Evolutionary conservation across 2,329 filamentous ascomycete genomes (phyloP), one percentile per base, ranked within the genome.

Genomic region (Septoria linicola): DNA sequence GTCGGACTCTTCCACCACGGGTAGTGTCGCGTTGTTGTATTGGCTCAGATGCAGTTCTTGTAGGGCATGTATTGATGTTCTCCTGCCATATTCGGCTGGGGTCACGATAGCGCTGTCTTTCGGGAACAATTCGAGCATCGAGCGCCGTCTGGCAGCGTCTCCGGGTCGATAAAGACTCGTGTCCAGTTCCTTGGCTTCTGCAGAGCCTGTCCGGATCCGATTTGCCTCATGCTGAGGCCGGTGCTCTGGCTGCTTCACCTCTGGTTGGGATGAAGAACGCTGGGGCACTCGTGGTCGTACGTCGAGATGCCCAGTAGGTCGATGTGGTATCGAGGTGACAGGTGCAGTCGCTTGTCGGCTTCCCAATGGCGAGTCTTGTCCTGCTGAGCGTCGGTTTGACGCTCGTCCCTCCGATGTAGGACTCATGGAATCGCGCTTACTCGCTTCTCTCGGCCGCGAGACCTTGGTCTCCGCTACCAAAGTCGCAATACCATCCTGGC

Each of bases 141-240:
- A 43, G 17, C 57, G 42, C 36, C 53, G 51, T 40, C 42, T 56
- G 13, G 57, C 49, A 7, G 57, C 57, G 31, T 59, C 57, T 25
- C 57, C 57, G 11, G 57, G 57, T 34, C 44, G 49, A 27, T 59
- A 57, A 5, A 31, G 8, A 25, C 30, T 35, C 10, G 25, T 14
- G 20, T 17, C 32, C 19, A 17, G 13, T n/a, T 43, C 41, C 21
- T 34, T 43, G 16, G 27, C 3, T 6, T 36, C 42, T 14, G 30
- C n/a, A 7, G 19, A 27, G 7, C 4, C n/a, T 11, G 6, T 20
- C 17, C 21, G 21, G 8, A 10, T 35, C 16, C n/a, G 17, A 3
- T 10, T 8, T 17, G 11, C 13, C 31, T 34, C 31, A 34, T 34
- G 23, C 23, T 27, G 25, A 23, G 2, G 14, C 4, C 10, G 20